Conservation (phyloP, 768 basidiomycete genomes). For the Pholiota conissans region DNA sequence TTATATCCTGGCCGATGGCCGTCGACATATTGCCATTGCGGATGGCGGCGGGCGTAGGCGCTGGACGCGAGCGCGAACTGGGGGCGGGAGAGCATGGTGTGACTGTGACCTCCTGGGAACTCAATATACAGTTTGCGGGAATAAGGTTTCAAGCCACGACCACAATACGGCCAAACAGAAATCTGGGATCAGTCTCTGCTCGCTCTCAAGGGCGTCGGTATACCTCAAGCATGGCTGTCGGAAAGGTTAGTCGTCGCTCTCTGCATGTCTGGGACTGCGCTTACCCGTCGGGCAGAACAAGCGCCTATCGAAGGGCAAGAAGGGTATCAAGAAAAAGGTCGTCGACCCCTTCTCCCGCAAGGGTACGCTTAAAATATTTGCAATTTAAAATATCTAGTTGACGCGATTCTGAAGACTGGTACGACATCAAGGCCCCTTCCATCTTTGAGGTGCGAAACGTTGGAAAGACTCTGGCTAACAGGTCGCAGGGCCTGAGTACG, state of each 20-base stretch:
- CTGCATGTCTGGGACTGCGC: neutral
- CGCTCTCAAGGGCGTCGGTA: slow-evolving; percentile 40
- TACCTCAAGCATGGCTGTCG: slow-evolving; percentile 76
- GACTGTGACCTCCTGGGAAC: slow-evolving; percentile 43
- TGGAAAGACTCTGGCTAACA: slow-evolving; percentile 98
- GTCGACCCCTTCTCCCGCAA: slow-evolving; percentile 99
- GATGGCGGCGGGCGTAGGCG: slow-evolving; percentile 37
- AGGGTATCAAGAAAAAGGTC: slow-evolving; percentile 99
- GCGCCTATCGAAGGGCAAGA: slow-evolving; percentile 96
- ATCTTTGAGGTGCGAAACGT: slow-evolving; percentile 96
- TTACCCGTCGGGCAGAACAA: slow-evolving; percentile 71
- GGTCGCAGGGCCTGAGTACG: slow-evolving; percentile 97
- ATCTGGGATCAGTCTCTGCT: slow-evolving; percentile 41
- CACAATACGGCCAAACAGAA: slow-evolving; percentile 38
- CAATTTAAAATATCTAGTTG: slow-evolving; percentile 4
- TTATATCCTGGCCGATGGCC: slow-evolving; percentile 26
- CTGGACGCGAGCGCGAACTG: slow-evolving; percentile 64
- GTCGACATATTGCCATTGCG: slow-evolving; percentile 38
- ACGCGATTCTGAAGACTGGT: slow-evolving; percentile 73
- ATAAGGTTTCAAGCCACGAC: slow-evolving; percentile 68
- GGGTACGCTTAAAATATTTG: slow-evolving; percentile 50
- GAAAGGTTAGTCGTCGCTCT: slow-evolving; percentile 59
- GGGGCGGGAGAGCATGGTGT: slow-evolving; percentile 51
- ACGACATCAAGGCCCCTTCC: slow-evolving; percentile 97
- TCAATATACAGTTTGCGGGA: slow-evolving; percentile 44